Evolutionary conservation across 768 basidiomycete genomes (phyloP).

Genomic region (Rhizopogon sp.): DNA sequence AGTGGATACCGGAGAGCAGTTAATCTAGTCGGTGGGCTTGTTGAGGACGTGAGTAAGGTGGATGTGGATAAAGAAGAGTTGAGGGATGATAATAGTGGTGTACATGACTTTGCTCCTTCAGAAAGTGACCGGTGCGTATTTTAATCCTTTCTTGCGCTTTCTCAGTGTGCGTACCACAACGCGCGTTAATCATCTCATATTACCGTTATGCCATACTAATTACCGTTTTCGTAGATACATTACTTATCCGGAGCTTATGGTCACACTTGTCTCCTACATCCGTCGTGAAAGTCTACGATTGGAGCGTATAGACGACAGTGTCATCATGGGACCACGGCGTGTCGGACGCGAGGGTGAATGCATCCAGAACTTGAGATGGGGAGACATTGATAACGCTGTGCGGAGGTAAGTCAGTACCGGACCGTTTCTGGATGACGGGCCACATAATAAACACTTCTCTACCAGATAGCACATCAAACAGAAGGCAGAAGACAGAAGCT

Average conservation of each 20-base stretch:
- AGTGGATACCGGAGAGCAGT: slow-evolving; percentile 53
- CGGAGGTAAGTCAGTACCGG: not conserved
- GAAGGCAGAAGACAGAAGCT: too few species aligned
- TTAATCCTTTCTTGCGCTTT: not conserved
- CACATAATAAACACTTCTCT: not conserved
- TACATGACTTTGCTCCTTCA: slow-evolving; percentile 59
- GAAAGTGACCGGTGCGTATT: slow-evolving; percentile 34
- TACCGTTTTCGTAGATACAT: slow-evolving; percentile 52
- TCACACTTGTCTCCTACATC: slow-evolving; percentile 62
- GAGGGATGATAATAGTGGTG: slow-evolving; percentile 64
- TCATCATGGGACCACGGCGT: slow-evolving; percentile 25
- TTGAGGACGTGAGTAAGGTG: slow-evolving; percentile 55
- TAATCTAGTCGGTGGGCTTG: slow-evolving; percentile 65
- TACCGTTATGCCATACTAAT: not conserved
- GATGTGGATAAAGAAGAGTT: slow-evolving; percentile 54
- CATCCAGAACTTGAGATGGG: slow-evolving; percentile 26
- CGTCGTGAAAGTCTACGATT: slow-evolving; percentile 69
- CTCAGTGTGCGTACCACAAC: not conserved
- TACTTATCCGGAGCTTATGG: slow-evolving; percentile 70
- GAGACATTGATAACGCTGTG: not conserved
- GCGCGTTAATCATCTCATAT: not conserved
- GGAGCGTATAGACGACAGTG: slow-evolving; percentile 46
- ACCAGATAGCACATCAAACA: not conserved
- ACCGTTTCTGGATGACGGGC: too few species aligned
- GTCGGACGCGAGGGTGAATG: slow-evolving; percentile 29